Base-by-base conservation (phyloP, 441 rosid genomes). In the Isatis lusitanica region DNA sequence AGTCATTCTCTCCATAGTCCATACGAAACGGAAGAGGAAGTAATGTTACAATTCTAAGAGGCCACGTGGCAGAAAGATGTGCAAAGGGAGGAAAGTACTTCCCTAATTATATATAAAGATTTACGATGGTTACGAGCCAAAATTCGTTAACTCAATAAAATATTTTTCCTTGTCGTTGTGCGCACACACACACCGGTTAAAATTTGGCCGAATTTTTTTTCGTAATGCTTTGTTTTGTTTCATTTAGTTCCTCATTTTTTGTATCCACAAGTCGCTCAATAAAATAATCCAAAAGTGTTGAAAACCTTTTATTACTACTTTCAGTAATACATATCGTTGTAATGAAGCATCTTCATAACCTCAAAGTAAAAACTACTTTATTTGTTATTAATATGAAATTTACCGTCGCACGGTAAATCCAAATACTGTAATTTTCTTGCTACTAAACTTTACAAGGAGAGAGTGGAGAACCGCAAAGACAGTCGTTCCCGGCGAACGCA, bases 401-500 rank as follows among this genome's bases (percentile, higher is more conserved):
- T 26, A 26, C 28, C 6, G 28, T 39, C 26, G 26, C 24, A 39
- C 7, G 0, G 3, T 38, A 66, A 24, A 36, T 48, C 0, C 30
- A 21, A 17, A 46, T 4, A 70, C 57, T 5, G 3, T 26, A 28
- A 11, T 40, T 11, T 7, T 18, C 13, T 28, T 58, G 18, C 6
- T 15, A 10, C 26, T 61, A 68, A 24, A 17, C 38, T 50, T 85
- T 87, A 82, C 97, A 91, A 17, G 86, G 81, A 59, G 83, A 51
- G 28, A 91, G 72, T 9, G 93, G 97, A 70, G 89, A 48, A 7
- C 95, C 92, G 57, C 97, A 91, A 13, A 91, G 79, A 77, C 97
- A 89, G 15, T 82, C 79, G 70, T 91, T 91, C 0, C 92, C 90
- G 3, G 65, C 75, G 36, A 86, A 89, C 7, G 87, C 72, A 35